These are phyloP conservation scores for Leucaena leucocephala DNA, from an alignment of 306 rosid species.

Conservation along the genomic window DNA sequence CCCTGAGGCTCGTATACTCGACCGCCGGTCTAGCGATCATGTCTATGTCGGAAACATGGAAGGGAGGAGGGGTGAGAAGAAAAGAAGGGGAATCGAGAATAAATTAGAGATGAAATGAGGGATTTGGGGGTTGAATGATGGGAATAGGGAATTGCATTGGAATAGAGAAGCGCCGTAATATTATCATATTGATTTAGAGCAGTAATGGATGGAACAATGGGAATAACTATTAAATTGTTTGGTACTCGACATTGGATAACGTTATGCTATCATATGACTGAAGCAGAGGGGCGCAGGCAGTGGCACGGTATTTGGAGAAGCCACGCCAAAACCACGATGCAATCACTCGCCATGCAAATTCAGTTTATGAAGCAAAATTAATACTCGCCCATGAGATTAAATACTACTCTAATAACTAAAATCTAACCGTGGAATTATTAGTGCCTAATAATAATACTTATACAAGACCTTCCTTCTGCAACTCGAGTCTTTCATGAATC, in stretches of 20 bases:
- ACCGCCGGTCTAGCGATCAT: constrained; percentile 34
- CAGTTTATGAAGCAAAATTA: neutral
- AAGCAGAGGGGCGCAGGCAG: neutral
- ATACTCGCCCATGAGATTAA: too few species aligned
- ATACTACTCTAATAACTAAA: too few species aligned
- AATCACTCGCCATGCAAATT: neutral
- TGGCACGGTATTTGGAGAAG: too few species aligned
- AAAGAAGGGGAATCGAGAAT: constrained; percentile 33
- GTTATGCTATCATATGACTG: too few species aligned
- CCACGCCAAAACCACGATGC: neutral
- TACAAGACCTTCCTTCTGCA: too few species aligned
- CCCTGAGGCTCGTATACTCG: constrained; percentile 60
- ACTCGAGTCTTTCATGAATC: too few species aligned
- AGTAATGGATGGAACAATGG: neutral
- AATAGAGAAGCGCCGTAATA: neutral
- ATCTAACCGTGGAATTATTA: too few species aligned
- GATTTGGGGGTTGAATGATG: neutral
- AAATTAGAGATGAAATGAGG: neutral
- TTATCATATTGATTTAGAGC: too few species aligned
- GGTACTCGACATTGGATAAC: neutral
- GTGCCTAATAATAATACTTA: too few species aligned
- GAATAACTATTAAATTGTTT: too few species aligned
- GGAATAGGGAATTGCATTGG: neutral
- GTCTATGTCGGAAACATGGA: constrained; percentile 40
- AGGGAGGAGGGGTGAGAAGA: constrained; percentile 24